These are phyloP conservation scores for Fraxinus xanthoxyloides DNA, from an alignment of 305 asterid species.

Conservation along the genomic window DNA sequence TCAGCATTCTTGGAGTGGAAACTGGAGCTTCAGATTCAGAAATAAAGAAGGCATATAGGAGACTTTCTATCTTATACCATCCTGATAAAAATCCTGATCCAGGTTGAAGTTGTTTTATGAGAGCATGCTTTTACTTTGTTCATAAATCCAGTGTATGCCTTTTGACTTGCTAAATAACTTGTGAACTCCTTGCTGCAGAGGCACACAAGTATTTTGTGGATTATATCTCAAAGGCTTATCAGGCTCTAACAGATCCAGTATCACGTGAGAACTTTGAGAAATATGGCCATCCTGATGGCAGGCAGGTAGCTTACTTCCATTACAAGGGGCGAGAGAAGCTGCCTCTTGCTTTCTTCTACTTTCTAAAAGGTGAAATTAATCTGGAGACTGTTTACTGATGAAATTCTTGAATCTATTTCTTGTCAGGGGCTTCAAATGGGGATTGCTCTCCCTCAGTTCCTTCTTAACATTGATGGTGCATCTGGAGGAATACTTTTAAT, in stretches of 20 bases:
- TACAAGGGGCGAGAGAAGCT: background rate
- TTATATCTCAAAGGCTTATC: conserved; percentile 96
- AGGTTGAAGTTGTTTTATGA: conserved; percentile 74
- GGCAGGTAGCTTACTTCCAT: conserved; percentile 65
- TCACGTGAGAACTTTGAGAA: conserved; percentile 95
- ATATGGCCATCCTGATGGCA: conserved; percentile 99
- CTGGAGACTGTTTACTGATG: conserved; percentile 18
- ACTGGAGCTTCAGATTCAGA: conserved; percentile 90
- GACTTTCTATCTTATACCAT: conserved; percentile 89
- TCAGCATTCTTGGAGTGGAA: conserved; percentile 89
- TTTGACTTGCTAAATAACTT: conserved; percentile 26
- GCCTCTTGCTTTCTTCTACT: conserved; percentile 14
- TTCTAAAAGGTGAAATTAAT: conserved; percentile 12
- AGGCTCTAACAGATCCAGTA: conserved; percentile 95
- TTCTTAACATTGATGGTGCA: conserved; percentile 85
- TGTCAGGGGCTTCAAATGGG: conserved; percentile 95
- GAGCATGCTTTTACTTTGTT: conserved; percentile 23
- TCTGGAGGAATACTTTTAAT: conserved; percentile 88
- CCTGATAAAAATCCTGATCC: conserved; percentile 99
- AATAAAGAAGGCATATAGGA: conserved; percentile 97
- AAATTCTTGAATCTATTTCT: conserved; percentile 15
- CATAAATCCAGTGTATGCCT: conserved; percentile 8
- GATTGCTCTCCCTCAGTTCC: conserved; percentile 93
- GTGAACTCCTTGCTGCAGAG: conserved; percentile 54
- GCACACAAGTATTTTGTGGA: conserved; percentile 86